phyloP scores from a whole-genome alignment of 805 yeast species.

The Komagataella pseudopastoris region DNA sequence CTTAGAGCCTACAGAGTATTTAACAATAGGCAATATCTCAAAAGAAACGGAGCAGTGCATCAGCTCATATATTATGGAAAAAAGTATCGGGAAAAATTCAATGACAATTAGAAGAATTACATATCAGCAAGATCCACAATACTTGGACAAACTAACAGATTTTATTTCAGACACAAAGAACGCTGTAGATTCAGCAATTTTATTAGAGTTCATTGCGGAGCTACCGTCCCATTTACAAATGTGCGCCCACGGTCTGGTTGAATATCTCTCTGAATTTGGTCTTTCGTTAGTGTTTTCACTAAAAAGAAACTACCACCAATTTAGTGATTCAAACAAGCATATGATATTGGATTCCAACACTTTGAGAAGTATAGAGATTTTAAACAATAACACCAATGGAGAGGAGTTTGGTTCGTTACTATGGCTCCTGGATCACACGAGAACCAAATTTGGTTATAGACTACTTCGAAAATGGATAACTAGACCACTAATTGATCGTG shows the following conservation, averaged over 20 bases:
- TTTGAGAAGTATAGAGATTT: slow-evolving; percentile 61
- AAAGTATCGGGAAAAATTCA: neutral
- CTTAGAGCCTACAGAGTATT: slow-evolving; percentile 65
- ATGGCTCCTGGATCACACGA: slow-evolving; percentile 73
- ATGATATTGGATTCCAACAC: slow-evolving; percentile 53
- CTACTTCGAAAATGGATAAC: slow-evolving; percentile 60
- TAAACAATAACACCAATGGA: slow-evolving; percentile 45
- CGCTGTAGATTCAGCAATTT: neutral
- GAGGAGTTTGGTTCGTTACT: slow-evolving; percentile 54
- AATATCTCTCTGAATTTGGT: slow-evolving; percentile 49
- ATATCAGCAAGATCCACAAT: neutral
- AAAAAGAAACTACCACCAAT: slow-evolving; percentile 34
- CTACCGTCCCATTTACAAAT: neutral
- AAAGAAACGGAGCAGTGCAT: slow-evolving; percentile 14
- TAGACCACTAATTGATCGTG: slow-evolving; percentile 48
- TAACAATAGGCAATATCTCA: slow-evolving; percentile 29
- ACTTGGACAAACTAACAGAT: neutral
- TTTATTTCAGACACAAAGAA: neutral
- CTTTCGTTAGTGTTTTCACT: slow-evolving; percentile 43
- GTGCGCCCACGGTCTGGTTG: slow-evolving; percentile 29
- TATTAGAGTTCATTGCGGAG: neutral
- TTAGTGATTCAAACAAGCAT: slow-evolving; percentile 32
- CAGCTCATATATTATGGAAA: neutral
- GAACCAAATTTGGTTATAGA: slow-evolving; percentile 65
- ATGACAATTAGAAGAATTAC: neutral